Evolutionary conservation across 2,329 filamentous ascomycete genomes (phyloP), one percentile per base, ranked within the genome.

Genomic region (Nemania serpens): DNA sequence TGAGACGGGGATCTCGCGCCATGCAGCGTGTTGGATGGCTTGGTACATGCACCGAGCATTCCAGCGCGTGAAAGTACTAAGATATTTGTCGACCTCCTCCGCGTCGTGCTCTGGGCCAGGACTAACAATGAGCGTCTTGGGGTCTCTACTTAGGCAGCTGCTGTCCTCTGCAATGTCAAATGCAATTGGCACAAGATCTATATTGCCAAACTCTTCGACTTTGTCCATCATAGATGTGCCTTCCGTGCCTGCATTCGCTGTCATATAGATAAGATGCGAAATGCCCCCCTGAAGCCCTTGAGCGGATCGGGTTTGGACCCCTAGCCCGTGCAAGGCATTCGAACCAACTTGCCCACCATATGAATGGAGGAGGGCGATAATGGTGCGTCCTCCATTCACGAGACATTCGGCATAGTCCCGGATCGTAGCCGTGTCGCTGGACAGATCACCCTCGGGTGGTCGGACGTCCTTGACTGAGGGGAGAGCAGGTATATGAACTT

Each of bases 321-420:
- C 62, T 0, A 74, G 62, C 0, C 68, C 66, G 51, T 61, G 18
- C 0, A 74, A 46, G 1, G 69, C 69, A 34, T 72, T 71, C 11
- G 65, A 63, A 6, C 67, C 68, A 3, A 74, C 70, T 18, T 70
- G 67, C 0, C 70, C 70, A 12, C 71, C 72, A 45, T 73, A 73
- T 1, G 66, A 71, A 33, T 74, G 68, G 57, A 69, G 56, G 15
- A 73, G 34, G 5, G 55, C 65, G 10, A 63, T 56, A 2, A 71
- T 54, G 7, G 22, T 59, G 2, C 63, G 63, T 2, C 71, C 72
- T 0, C 54, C 60, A 0, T 52, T 25, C 3, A 69, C 47, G 2
- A 73, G 70, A 2, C 52, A 59, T 17, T 67, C 59, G 5, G 63
- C 66, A 18, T 64, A 63, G 29, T 34, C 48, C 5, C 66, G 69